Percentiles rank a stretch among this genome's conserved stretches.
Evolutionary conservation across 805 yeast species (phyloP).

Genomic region (Yamadazyma paraphyllophila): DNA sequence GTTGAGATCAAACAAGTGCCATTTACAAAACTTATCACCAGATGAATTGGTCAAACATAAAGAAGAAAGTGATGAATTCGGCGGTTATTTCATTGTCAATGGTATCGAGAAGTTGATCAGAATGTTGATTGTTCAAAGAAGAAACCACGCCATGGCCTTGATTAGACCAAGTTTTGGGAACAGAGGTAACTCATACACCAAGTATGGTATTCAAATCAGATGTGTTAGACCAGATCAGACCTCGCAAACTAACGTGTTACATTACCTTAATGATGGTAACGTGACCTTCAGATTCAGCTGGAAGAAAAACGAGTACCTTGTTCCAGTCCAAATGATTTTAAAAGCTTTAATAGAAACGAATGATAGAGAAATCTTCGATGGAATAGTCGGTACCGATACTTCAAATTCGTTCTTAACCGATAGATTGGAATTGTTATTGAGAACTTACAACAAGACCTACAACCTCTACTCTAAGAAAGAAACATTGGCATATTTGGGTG

Average conservation of each 20-base stretch:
- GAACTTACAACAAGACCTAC: slow-evolving; percentile 77
- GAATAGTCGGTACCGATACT: slow-evolving; percentile 86
- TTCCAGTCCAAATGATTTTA: slow-evolving; percentile 89
- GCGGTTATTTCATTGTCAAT: slow-evolving; percentile 93
- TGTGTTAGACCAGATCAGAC: slow-evolving; percentile 96
- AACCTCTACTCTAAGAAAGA: slow-evolving; percentile 76
- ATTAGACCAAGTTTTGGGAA: slow-evolving; percentile 91
- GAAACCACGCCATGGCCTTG: slow-evolving; percentile 98
- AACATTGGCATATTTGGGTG: slow-evolving; percentile 92
- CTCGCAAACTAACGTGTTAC: slow-evolving; percentile 96
- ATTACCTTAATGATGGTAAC: slow-evolving; percentile 91
- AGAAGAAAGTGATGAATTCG: slow-evolving; percentile 94
- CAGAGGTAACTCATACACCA: slow-evolving; percentile 88
- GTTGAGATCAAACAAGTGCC: slow-evolving; percentile 90
- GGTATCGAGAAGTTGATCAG: slow-evolving; percentile 96
- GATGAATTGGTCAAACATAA: slow-evolving; percentile 69
- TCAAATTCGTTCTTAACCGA: slow-evolving; percentile 92
- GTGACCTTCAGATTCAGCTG: slow-evolving; percentile 96
- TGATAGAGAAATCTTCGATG: slow-evolving; percentile 94
- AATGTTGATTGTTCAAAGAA: slow-evolving; percentile 95
- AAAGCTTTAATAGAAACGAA: slow-evolving; percentile 88
- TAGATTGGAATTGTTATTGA: slow-evolving; percentile 89
- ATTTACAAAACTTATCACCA: slow-evolving; percentile 81
- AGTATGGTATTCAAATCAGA: slow-evolving; percentile 91
- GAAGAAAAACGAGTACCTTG: slow-evolving; percentile 92